These are phyloP conservation scores for Tricladium varicosporioides DNA, from an alignment of 2,329 filamentous ascomycete species.

Conservation along the genomic window DNA sequence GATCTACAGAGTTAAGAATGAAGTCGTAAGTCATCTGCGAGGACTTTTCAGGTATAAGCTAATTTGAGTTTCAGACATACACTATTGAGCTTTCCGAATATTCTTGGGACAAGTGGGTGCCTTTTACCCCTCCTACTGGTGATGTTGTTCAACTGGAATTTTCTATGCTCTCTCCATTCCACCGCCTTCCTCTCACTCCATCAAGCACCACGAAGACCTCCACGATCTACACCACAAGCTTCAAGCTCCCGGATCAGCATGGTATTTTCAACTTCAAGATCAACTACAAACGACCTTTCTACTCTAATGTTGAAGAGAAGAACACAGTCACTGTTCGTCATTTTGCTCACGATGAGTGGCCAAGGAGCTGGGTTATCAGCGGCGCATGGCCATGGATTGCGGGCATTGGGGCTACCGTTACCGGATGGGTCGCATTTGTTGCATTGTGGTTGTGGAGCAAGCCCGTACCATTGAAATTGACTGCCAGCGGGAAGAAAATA, in stretches of 20 bases:
- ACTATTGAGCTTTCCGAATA: constrained; percentile 85
- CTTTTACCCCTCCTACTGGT: constrained; percentile 66
- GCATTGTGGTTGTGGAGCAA: constrained; percentile 82
- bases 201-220: constrained; percentile 59
- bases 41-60: neutral
- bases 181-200: constrained; percentile 73
- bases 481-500: constrained; percentile 39
- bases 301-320: constrained; percentile 90
- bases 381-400: constrained; percentile 94
- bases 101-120: constrained; percentile 67
- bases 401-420: constrained; percentile 79
- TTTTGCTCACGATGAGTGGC: constrained; percentile 96
- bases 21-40: constrained; percentile 70
- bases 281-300: constrained; percentile 94
- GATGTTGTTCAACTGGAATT: constrained; percentile 93
- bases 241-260: constrained; percentile 91
- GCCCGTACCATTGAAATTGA: constrained; percentile 41
- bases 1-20: constrained; percentile 95
- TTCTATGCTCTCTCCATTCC: constrained; percentile 97
- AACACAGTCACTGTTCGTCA: constrained; percentile 90
- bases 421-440: constrained; percentile 82
- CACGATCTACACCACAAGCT: constrained; percentile 70
- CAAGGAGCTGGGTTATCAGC: constrained; percentile 83
- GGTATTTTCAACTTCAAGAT: constrained; percentile 98
- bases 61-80: constrained; percentile 16